Percentiles rank a stretch among this genome's conserved stretches.
phyloP scores from a whole-genome alignment of 2,329 filamentous ascomycete species.

The Tricladium varicosporioides region DNA sequence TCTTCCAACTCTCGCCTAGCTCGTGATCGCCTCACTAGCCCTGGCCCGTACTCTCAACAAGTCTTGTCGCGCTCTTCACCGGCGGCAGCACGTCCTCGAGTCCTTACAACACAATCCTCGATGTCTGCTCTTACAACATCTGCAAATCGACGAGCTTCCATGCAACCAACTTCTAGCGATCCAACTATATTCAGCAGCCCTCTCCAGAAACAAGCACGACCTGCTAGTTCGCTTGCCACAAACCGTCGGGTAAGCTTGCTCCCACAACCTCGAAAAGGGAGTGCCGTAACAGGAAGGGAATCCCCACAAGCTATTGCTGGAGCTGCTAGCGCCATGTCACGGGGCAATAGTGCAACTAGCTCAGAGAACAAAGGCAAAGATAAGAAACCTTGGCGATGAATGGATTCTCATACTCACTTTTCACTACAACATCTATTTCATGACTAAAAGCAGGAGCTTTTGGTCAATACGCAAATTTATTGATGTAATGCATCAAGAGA shows the following conservation, averaged over 20 bases:
- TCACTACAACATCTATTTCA: neutral
- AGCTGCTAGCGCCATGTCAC: conserved; percentile 43
- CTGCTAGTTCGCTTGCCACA: conserved; percentile 55
- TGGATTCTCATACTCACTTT: conserved; percentile 9
- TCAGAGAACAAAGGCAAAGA: conserved; percentile 26
- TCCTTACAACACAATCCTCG: conserved; percentile 40
- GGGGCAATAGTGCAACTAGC: conserved; percentile 23
- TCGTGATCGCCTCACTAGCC: conserved; percentile 53
- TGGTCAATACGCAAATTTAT: neutral
- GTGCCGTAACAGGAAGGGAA: conserved; percentile 42
- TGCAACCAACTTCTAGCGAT: conserved; percentile 46
- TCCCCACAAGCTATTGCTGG: conserved; percentile 48
- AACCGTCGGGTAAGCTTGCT: conserved; percentile 53
- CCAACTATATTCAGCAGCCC: conserved; percentile 31
- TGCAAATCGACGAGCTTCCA: conserved; percentile 49
- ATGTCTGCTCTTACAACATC: conserved; percentile 37
- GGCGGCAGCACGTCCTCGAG: conserved; percentile 37
- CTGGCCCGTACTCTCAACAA: conserved; percentile 49
- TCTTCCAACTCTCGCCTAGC: conserved; percentile 39
- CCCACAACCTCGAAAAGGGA: conserved; percentile 39
- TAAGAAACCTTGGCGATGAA: conserved; percentile 25
- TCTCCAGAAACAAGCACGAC: conserved; percentile 38
- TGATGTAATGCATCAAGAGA: neutral
- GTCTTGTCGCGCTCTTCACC: conserved; percentile 41
- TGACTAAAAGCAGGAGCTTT: neutral